Percentiles rank a stretch among this genome's conserved stretches.
Evolutionary conservation across 345 rosid species (phyloP).

Genomic region (Hibiscus trionum): DNA sequence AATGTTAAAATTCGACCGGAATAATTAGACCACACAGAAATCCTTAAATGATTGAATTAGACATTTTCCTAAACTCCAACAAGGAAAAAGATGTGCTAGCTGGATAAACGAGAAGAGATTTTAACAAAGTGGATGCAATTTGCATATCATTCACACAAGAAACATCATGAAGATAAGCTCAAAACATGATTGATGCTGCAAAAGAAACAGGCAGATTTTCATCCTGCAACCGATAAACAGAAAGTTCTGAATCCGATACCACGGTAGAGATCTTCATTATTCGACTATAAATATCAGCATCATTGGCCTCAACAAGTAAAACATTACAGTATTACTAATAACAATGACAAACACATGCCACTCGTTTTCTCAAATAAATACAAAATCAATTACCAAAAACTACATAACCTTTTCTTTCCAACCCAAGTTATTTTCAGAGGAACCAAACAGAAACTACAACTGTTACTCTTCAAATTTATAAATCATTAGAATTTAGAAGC

Average conservation of each 20-base stretch:
- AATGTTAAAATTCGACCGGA: slow-evolving; percentile 6
- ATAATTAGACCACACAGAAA: slow-evolving; percentile 2
- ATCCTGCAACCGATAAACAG: not conserved
- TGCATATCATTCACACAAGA: not conserved
- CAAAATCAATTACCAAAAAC: slow-evolving; percentile 9
- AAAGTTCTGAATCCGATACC: not conserved
- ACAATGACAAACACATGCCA: not conserved
- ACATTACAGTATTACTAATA: not conserved
- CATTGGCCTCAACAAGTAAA: not conserved
- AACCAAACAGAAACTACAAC: not conserved
- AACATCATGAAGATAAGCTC: not conserved
- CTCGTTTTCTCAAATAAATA: not conserved
- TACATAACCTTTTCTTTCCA: not conserved
- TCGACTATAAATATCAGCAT: not conserved
- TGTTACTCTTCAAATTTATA: not conserved
- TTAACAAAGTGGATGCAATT: not conserved
- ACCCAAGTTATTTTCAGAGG: not conserved
- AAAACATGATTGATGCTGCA: not conserved
- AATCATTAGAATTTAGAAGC: not conserved
- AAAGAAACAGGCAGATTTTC: not conserved
- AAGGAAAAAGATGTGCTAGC: not conserved
- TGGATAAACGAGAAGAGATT: not conserved
- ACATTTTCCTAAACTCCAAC: not conserved
- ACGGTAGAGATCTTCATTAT: not conserved
- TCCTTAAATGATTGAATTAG: no score